phyloP scores from a whole-genome alignment of 306 rosid species.

The Vicia faba region DNA sequence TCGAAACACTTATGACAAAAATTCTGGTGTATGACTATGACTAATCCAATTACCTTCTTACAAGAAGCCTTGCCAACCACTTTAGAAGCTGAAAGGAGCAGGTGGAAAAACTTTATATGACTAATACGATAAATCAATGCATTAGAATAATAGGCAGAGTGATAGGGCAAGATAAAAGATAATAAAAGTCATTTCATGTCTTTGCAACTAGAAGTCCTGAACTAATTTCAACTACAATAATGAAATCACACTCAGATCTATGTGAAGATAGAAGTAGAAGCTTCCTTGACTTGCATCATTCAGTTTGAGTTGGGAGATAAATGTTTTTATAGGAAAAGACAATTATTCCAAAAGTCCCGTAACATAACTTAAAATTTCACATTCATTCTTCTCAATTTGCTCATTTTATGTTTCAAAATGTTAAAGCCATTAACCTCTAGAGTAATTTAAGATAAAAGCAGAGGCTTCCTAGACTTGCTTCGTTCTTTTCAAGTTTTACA shows the following conservation, averaged over 20 bases:
- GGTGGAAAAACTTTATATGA: conserved; percentile 2
- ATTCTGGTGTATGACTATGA: conserved; percentile 2
- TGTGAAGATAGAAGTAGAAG: conserved; percentile 6
- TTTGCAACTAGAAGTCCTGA: conserved; percentile 3
- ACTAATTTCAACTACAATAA: background rate
- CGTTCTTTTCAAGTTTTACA: conserved; percentile 19
- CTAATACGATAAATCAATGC: conserved; percentile 12
- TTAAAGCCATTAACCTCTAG: background rate
- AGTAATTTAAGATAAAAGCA: background rate
- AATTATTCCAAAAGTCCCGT: background rate
- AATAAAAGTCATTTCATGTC: conserved; percentile 1
- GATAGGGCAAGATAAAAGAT: conserved; percentile 14
- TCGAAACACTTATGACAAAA: conserved; percentile 3
- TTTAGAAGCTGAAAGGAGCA: conserved; percentile 56
- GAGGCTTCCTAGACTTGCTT: background rate
- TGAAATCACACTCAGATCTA: background rate
- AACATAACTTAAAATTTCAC: background rate
- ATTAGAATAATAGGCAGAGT: conserved; percentile 16
- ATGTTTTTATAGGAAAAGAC: background rate
- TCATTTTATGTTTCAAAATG: background rate
- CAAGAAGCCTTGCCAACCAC: conserved; percentile 51
- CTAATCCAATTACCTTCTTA: conserved; percentile 61
- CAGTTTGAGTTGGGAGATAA: background rate
- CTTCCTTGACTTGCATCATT: conserved; percentile 11
- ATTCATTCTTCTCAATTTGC: background rate